Evolutionary conservation across 225 moss, liverwort and hornwort species (phyloP).

Genomic region (Polytrichum formosum): DNA sequence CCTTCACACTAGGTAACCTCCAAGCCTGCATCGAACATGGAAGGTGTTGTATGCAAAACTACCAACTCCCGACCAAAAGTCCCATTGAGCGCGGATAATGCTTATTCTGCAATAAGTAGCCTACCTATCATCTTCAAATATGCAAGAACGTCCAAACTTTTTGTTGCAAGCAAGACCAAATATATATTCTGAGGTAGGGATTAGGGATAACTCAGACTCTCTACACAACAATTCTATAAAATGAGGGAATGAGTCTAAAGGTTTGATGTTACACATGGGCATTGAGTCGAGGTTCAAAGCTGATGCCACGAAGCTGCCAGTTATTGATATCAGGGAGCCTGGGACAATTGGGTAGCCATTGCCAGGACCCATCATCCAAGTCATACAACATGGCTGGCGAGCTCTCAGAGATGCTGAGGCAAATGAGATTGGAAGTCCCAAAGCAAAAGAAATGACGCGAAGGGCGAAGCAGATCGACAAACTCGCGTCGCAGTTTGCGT

Average conservation of each 20-base stretch:
- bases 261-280: conserved; percentile 28
- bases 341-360: conserved; percentile 69
- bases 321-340: conserved; percentile 77
- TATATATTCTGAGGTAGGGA: neutral
- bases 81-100: no score
- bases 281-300: conserved; percentile 69
- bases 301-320: conserved; percentile 78
- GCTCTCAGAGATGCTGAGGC: conserved; percentile 66
- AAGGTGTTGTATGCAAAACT: no score
- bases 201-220: neutral
- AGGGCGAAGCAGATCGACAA: conserved; percentile 68
- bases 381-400: conserved; percentile 72
- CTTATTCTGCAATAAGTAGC: no score
- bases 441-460: conserved; percentile 75
- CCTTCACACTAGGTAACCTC: no score
- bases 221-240: neutral
- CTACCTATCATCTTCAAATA: neutral
- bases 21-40: no score
- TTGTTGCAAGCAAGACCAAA: neutral
- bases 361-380: conserved; percentile 65
- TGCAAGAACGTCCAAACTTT: neutral
- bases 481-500: conserved; percentile 54
- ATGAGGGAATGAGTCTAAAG: neutral
- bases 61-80: no score
- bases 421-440: conserved; percentile 65